Evolutionary conservation across 2,329 filamentous ascomycete genomes (phyloP), one percentile per base, ranked within the genome.

Genomic region (Ophiosphaerella narmari): DNA sequence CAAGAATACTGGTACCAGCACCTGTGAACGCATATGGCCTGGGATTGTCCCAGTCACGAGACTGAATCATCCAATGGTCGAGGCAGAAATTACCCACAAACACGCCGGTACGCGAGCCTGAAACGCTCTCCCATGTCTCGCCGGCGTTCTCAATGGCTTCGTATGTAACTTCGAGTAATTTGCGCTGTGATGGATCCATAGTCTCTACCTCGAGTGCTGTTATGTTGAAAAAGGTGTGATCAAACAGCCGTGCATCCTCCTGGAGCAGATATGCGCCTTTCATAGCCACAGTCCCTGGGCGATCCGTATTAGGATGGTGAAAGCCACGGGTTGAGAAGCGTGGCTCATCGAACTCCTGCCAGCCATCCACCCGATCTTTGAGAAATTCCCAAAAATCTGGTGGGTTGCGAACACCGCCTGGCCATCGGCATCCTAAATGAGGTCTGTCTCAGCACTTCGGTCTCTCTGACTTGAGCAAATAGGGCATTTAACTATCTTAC

Each of bases 61-160:
- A 34, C 39, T 61, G 59, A 36, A 57, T 61, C 0, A 39, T 13
- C 5, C 44, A 23, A 34, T 59, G 23, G 43, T 68, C 64, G 4
- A 24, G 37, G 5, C 11, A 46, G 35, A 65, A 51, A 41, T 62
- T 54, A 6, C 59, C 66, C 4, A 67, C 53, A 44, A 55, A 65
- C 5, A 65, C 59, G 13, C 60, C 65, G 2, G 59, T 65, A 1
- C 44, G 45, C 1, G 62, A 54, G 1, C 63, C 66, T 2, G 44
- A 52, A 21, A 65, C 41, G 4, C 34, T 57, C 14, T 72, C 64
- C 46, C 63, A 60, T 4, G 65, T 44, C 5, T 65, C 50, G 7
- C 68, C 71, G 16, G 61, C 71, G 47, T 63, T 71, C 46, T 76
- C 74, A 9, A 82, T 55, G 1, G 73, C 68, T 50, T 76, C 71